Evolutionary conservation across 2,329 filamentous ascomycete genomes (phyloP).

Genomic region (Didymella segeticola): DNA sequence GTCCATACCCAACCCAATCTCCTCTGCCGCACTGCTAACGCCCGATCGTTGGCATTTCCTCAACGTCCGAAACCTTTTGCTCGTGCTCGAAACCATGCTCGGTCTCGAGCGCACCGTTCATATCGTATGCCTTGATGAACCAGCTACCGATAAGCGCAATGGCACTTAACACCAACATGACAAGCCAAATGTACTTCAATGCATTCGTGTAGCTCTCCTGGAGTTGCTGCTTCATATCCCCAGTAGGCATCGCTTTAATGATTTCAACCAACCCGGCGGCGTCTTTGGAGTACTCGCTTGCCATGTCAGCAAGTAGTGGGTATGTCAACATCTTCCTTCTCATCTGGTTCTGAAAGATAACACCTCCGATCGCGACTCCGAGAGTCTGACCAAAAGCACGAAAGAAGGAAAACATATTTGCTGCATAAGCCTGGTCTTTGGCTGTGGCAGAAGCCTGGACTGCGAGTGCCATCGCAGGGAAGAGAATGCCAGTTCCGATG

Average conservation of each 20-base stretch:
- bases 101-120: slow-evolving; percentile 57
- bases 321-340: slow-evolving; percentile 55
- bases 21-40: too few species aligned
- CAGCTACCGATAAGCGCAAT: slow-evolving; percentile 60
- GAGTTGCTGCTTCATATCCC: slow-evolving; percentile 53
- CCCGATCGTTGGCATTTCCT: too few species aligned
- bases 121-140: slow-evolving; percentile 56
- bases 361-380: slow-evolving; percentile 71
- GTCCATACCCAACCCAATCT: too few species aligned
- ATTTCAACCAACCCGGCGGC: slow-evolving; percentile 65
- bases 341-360: slow-evolving; percentile 69
- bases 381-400: slow-evolving; percentile 69
- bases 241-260: slow-evolving; percentile 61
- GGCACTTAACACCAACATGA: slow-evolving; percentile 61
- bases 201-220: slow-evolving; percentile 60
- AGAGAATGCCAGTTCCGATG: slow-evolving; percentile 68
- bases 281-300: slow-evolving; percentile 61
- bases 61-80: slow-evolving; percentile 33
- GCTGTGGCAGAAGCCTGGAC: slow-evolving; percentile 67
- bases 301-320: slow-evolving; percentile 56
- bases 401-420: slow-evolving; percentile 72
- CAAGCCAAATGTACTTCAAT: slow-evolving; percentile 62
- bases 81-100: slow-evolving; percentile 57
- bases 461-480: slow-evolving; percentile 67
- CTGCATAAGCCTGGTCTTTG: slow-evolving; percentile 65